These are phyloP conservation scores for Globisporangium parvum DNA, from an alignment of 352 stramenopile species.

Conservation along the genomic window DNA sequence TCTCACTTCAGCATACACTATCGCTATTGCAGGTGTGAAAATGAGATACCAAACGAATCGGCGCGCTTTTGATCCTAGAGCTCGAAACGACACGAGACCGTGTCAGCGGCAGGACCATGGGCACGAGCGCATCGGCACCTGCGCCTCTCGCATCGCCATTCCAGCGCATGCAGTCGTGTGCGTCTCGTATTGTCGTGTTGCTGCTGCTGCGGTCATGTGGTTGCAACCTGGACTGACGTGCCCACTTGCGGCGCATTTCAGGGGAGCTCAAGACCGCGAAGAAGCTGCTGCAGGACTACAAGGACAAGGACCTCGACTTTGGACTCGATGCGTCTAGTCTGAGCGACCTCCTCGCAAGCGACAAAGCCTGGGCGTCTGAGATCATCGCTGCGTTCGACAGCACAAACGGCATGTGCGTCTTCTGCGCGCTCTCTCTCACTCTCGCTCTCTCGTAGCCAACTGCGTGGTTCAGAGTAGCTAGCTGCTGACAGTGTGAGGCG, in stretches of 20 bases:
- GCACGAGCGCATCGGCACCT: constrained; percentile 34
- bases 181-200: background rate
- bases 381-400: constrained; percentile 57
- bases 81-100: background rate
- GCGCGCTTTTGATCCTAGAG: background rate
- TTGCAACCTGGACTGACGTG: background rate
- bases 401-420: constrained; percentile 53
- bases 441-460: background rate
- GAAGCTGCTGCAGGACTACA: constrained; percentile 52
- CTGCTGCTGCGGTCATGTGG: background rate
- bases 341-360: constrained; percentile 34
- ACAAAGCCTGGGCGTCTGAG: constrained; percentile 44
- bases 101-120: constrained; percentile 26
- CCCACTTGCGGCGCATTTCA: constrained; percentile 10
- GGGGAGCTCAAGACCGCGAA: constrained; percentile 49
- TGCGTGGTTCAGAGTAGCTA: background rate
- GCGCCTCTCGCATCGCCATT: constrained; percentile 38
- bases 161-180: constrained; percentile 50
- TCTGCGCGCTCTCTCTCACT: background rate
- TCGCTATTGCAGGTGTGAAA: no score
- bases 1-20: no score
- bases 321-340: constrained; percentile 46
- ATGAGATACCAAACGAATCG: no score
- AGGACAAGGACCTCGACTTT: constrained; percentile 75
- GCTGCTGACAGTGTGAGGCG: background rate